Conservation (phyloP, 2,329 filamentous ascomycete species). For the Thelonectria discophora region DNA sequence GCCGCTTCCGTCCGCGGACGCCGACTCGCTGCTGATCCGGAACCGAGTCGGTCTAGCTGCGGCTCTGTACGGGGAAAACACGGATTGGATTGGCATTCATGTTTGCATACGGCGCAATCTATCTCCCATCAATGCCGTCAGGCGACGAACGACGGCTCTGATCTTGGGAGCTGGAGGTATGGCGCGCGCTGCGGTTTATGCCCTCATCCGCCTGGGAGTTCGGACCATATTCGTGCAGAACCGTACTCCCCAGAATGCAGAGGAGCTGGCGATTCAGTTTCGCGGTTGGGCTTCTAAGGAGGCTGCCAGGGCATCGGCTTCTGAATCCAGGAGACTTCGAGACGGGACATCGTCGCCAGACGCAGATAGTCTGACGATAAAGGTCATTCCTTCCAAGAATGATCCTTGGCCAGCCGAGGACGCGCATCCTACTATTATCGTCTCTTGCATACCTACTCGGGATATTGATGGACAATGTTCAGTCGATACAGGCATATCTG, state of each 20-base stretch:
- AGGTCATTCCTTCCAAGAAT: conserved; percentile 42
- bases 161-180: conserved; percentile 58
- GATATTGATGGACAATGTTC: conserved; percentile 16
- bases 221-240: conserved; percentile 68
- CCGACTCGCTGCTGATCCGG: conserved; percentile 48
- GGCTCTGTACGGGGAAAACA: conserved; percentile 71
- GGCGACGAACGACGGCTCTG: conserved; percentile 48
- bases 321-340: not conserved
- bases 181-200: conserved; percentile 62
- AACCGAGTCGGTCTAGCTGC: conserved; percentile 64
- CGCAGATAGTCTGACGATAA: not conserved
- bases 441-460: conserved; percentile 25
- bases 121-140: conserved; percentile 64
- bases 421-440: conserved; percentile 27
- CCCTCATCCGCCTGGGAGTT: conserved; percentile 67
- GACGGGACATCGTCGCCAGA: not conserved
- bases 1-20: conserved; percentile 59
- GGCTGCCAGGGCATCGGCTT: not conserved
- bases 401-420: conserved; percentile 25
- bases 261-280: conserved; percentile 54
- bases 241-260: conserved; percentile 59
- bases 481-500: conserved; percentile 59
- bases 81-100: conserved; percentile 72
- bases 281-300: conserved; percentile 29
- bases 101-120: conserved; percentile 68